These are phyloP conservation scores for Schizopora paradoxa DNA, from an alignment of 1,284 basidiomycete genomes.

Conservation along the genomic window DNA sequence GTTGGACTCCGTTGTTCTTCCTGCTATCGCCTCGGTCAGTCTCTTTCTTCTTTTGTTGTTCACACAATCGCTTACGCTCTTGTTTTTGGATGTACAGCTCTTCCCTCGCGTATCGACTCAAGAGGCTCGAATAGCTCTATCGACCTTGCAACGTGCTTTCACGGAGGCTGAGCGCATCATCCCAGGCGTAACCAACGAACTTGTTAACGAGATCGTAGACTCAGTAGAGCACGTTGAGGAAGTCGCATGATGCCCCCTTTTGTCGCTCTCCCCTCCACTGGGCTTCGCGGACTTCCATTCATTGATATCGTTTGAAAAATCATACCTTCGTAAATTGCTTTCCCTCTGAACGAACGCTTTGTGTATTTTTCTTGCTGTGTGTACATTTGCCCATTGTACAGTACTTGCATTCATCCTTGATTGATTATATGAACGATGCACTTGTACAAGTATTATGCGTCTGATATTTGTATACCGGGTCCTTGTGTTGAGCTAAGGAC, in stretches of 20 bases:
- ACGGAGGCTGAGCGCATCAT: slow-evolving; percentile 88
- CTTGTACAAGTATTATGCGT: slow-evolving; percentile 33
- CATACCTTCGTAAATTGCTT: too few species aligned
- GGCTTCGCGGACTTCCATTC: too few species aligned
- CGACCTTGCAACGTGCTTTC: slow-evolving; percentile 82
- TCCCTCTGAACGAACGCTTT: too few species aligned
- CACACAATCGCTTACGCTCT: slow-evolving; percentile 6
- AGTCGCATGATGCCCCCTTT: slow-evolving; percentile 42
- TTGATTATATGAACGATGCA: too few species aligned
- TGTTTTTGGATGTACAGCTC: slow-evolving; percentile 44
- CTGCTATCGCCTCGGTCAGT: slow-evolving; percentile 86
- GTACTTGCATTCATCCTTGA: too few species aligned
- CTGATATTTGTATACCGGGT: slow-evolving; percentile 74
- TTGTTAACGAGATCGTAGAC: slow-evolving; percentile 83
- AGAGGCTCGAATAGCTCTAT: slow-evolving; percentile 80
- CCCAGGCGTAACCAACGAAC: slow-evolving; percentile 75
- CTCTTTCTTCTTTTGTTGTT: slow-evolving; percentile 7
- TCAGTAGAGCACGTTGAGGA: slow-evolving; percentile 88
- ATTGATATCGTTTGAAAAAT: too few species aligned
- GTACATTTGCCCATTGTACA: too few species aligned
- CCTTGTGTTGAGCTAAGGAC: slow-evolving; percentile 83
- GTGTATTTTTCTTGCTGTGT: too few species aligned
- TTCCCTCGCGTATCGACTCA: slow-evolving; percentile 85
- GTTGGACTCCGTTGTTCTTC: slow-evolving; percentile 91
- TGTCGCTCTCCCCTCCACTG: too few species aligned